phyloP scores from a whole-genome alignment of 768 basidiomycete genomes.

The Strobilomyces echinocephalus region DNA sequence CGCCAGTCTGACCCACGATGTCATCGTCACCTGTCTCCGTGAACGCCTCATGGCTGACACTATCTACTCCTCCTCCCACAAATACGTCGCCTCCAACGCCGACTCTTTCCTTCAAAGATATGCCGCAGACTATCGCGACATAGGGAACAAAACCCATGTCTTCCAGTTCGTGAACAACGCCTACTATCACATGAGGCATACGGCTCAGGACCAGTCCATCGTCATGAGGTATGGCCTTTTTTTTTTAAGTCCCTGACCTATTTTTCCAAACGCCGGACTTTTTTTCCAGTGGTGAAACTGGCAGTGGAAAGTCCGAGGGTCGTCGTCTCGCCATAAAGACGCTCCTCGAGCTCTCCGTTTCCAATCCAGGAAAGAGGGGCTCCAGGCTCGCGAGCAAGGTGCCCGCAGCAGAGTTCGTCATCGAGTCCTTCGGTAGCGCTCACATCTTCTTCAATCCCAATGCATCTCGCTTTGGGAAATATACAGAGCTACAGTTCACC shows the following conservation, averaged over 20 bases:
- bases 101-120: constrained; percentile 84
- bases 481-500: too few species aligned
- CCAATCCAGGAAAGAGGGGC: constrained; percentile 89
- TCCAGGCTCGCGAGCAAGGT: too few species aligned
- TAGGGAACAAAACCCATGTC: constrained; percentile 73
- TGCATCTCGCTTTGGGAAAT: too few species aligned
- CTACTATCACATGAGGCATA: constrained; percentile 95
- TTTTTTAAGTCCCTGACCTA: not conserved
- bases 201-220: constrained; percentile 88
- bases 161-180: constrained; percentile 89
- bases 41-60: constrained; percentile 82
- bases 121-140: constrained; percentile 78
- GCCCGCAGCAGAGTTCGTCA: too few species aligned
- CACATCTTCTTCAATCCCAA: too few species aligned
- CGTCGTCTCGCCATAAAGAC: constrained; percentile 87
- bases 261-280: not conserved
- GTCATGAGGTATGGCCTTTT: constrained; percentile 64
- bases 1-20: constrained; percentile 64
- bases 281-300: constrained; percentile 74
- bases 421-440: too few species aligned
- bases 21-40: constrained; percentile 77
- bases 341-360: constrained; percentile 85
- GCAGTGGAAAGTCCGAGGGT: constrained; percentile 91
- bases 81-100: constrained; percentile 77
- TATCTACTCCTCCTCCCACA: constrained; percentile 84